A percentile compares a stretch with the other conserved stretches of the same genome.
Evolutionary conservation across 2,329 filamentous ascomycete species (phyloP).

Genomic region (Colletotrichum sp.): DNA sequence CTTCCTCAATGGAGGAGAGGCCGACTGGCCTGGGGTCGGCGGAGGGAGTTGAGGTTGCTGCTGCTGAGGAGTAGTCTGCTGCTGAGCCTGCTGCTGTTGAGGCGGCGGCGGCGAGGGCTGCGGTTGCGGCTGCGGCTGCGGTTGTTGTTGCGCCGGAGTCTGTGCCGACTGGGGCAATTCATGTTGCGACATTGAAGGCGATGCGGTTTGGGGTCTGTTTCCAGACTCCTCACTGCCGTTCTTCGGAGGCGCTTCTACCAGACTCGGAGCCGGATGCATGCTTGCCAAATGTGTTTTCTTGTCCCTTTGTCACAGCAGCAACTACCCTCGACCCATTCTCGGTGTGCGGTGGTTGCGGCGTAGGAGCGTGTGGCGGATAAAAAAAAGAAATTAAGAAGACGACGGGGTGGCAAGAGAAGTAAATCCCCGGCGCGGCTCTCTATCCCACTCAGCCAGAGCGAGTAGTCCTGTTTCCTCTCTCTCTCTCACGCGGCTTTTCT

Average conservation of each 20-base stretch:
- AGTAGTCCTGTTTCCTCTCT: not conserved
- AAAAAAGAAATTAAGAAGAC: not conserved
- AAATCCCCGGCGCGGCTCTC: not conserved
- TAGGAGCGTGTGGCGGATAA: not conserved
- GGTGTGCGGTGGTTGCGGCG: conserved; percentile 3
- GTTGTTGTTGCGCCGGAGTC: conserved; percentile 10
- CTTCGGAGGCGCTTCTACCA: conserved; percentile 36
- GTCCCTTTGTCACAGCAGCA: conserved; percentile 20
- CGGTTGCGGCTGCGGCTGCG: not conserved
- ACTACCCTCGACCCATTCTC: conserved; percentile 16
- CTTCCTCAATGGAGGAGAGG: conserved; percentile 43
- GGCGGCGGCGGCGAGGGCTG: conserved; percentile 23
- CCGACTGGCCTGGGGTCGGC: conserved; percentile 25
- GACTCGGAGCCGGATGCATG: conserved; percentile 45
- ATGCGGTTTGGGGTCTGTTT: conserved; percentile 20
- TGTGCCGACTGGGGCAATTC: conserved; percentile 16
- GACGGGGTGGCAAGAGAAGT: not conserved
- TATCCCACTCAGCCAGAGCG: not conserved
- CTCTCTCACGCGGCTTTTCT: conserved; percentile 5
- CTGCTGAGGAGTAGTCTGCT: conserved; percentile 5
- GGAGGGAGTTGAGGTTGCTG: conserved; percentile 27
- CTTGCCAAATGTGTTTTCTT: conserved; percentile 21
- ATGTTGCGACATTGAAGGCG: conserved; percentile 20
- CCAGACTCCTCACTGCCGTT: conserved; percentile 25
- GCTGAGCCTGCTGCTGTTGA: conserved; percentile 23